phyloP scores from a whole-genome alignment of 2,329 filamentous ascomycete genomes.

The Fusarium setosum region DNA sequence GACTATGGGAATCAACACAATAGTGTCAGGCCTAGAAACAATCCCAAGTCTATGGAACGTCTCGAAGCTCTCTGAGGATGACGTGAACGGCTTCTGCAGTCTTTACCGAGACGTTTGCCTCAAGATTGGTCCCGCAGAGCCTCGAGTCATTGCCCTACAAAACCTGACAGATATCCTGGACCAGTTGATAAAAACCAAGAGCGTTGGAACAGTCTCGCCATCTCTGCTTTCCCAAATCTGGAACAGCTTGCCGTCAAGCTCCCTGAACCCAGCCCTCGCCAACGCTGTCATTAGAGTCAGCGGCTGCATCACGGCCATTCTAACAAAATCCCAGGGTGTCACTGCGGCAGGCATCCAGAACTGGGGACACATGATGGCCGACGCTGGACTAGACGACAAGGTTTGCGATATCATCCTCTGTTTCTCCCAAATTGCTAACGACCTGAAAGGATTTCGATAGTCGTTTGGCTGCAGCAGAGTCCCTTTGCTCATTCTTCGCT shows the following conservation, averaged over 20 bases:
- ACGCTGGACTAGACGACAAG: slow-evolving; percentile 60
- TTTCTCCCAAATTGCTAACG: slow-evolving; percentile 10
- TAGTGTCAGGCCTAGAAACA: slow-evolving; percentile 51
- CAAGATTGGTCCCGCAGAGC: slow-evolving; percentile 53
- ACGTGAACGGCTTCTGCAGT: slow-evolving; percentile 49
- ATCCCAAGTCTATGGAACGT: slow-evolving; percentile 47
- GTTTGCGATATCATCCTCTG: slow-evolving; percentile 46
- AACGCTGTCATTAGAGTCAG: slow-evolving; percentile 62
- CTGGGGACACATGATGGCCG: slow-evolving; percentile 64
- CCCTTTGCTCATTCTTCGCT: slow-evolving; percentile 64
- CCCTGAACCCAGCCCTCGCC: slow-evolving; percentile 60
- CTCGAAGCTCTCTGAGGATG: slow-evolving; percentile 36
- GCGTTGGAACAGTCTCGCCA: slow-evolving; percentile 45
- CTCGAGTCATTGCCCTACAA: slow-evolving; percentile 59
- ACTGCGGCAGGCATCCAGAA: slow-evolving; percentile 39
- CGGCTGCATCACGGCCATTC: slow-evolving; percentile 56
- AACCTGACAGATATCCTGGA: slow-evolving; percentile 62
- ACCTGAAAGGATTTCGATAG: slow-evolving; percentile 69
- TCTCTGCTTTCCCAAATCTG: slow-evolving; percentile 54
- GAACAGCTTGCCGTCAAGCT: slow-evolving; percentile 50
- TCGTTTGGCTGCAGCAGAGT: slow-evolving; percentile 68
- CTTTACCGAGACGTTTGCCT: slow-evolving; percentile 58
- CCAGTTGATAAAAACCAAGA: slow-evolving; percentile 45
- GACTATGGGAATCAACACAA: slow-evolving; percentile 46
- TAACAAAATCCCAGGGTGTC: slow-evolving; percentile 37